Evolutionary conservation across 2,329 filamentous ascomycete species (phyloP), one percentile per base, ranked within the genome.

Genomic region (Didymella keratinophila): DNA sequence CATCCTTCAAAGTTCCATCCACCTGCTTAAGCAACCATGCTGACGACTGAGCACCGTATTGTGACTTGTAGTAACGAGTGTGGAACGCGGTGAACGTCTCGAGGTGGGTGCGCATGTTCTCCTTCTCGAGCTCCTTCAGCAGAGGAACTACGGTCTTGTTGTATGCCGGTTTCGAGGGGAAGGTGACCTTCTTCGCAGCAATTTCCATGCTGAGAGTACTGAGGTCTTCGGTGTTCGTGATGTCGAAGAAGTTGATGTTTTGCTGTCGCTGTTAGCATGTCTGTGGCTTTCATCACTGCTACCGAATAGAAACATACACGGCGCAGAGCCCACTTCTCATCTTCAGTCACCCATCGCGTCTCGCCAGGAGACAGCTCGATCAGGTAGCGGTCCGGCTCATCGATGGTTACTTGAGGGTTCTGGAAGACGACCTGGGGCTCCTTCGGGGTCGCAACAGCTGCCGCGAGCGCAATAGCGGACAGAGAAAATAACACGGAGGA

Each of bases 311-410:
- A 14, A 79, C 86, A 57, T 84, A 96, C 93, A 67, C 92, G 84
- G 72, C 90, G 89, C 64, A 98, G 81, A 77, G 89, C 88, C 93
- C 94, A 97, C 79, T 98, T 99, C 80, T 97, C 88, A 34, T 97
- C 91, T 71, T 98, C 94, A 0, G 92, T 96, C 30, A 97, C 89
- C 90, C 91, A 95, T 82, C 85, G 82, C 23, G 89, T 93, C 74
- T 94, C 84, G 55, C 91, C 92, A 3, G 92, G 92, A n/a, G 86
- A 85, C 25, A 95, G 83, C 81, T 98, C 93, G 63, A 99, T 88
- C 45, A 96, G 83, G 76, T 75, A 77, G 64, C 73, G 64, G 49
- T 76, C 73, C 9, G 65, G 62, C 52, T 76, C 73, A 36, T 63
- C 65, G 45, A 71, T 63, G 43, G 68, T 68, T 11, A 63, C 55